Base-by-base conservation (phyloP, 768 basidiomycete genomes). In the Tylopilus sp. region DNA sequence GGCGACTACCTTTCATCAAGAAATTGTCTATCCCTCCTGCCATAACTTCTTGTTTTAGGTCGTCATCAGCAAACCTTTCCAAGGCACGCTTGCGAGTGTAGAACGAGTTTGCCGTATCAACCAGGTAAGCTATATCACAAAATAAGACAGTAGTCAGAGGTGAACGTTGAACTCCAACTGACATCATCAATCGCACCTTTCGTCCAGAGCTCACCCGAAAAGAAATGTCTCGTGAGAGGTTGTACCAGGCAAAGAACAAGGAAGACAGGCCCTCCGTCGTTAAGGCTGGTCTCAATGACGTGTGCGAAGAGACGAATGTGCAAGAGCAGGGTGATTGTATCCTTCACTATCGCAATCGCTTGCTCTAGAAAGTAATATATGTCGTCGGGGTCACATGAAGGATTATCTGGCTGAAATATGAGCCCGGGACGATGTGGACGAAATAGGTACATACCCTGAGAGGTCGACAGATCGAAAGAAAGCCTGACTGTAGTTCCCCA, bases 41-140 rank as follows among this genome's bases (percentile, higher is more conserved):
- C 45, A 63, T 50, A 13, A 68, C 59, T 8, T 68, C 65, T 10
- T 57, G 45, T 41, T 58, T 66, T 16, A 63, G 46, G 10, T 12
- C 13, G 9, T 19, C 34, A 7, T 42, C 14, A 1, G 46, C 13
- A 7, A 67, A 56, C 21, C 14, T 56, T 31, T 45, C 45, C 12
- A 68, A 25, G 3, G 65, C 53, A 16, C 45, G 52, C 38, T 67
- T 66, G 16, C 66, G 66, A 21, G 60, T 29, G 14, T 55, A 68
- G 43, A 52, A 58, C 16, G 19, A 40, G 44, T 67, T 66, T 10
- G 31, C 40, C 2, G 56, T 47, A 9, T 54, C 37, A 4, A 43
- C 58, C 24, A 68, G 42, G 24, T 66, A 66, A 17, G 58, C 65
- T 67, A 40, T 3, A 3, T 1, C 24, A 21, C 17, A 22, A 49